Base-by-base conservation (phyloP, 1,284 basidiomycete species). In the Coniophora puteana region DNA sequence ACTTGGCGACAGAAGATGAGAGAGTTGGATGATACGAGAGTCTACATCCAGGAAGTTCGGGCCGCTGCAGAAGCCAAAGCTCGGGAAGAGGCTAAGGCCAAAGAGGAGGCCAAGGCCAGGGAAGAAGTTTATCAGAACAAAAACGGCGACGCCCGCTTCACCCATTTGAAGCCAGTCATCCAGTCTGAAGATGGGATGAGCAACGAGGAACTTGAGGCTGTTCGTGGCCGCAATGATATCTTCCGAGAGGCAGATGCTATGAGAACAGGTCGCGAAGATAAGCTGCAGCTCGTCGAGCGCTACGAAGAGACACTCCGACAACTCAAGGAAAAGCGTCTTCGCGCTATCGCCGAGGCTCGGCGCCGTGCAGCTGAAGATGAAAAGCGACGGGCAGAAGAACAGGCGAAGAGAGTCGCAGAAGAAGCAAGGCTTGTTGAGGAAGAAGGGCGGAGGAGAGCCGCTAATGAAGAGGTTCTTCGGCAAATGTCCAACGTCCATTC, bases 61-160 rank as follows among this genome's bases (percentile, higher is more conserved):
- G n/a, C n/a, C n/a, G n/a, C n/a, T n/a, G n/a, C n/a, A n/a, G n/a
- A n/a, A n/a, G n/a, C n/a, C n/a, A n/a, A n/a, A n/a, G n/a, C n/a
- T n/a, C n/a, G n/a, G n/a, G 48, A 45, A 40, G 61, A 59, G 31
- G 44, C 24, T 21, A 54, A 35, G 39, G 42, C 49, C 1, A 61
- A 49, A 37, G 61, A 62, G 17, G 57, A 57, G 13, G 51, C 44
- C 8, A 55, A 48, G 31, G 52, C n/a, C n/a, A n/a, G n/a, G n/a
- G n/a, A n/a, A n/a, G n/a, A n/a, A n/a, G n/a, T n/a, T n/a, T n/a
- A n/a, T n/a, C n/a, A n/a, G n/a, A n/a, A n/a, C n/a, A n/a, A n/a
- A n/a, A n/a, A n/a, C n/a, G n/a, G n/a, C n/a, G n/a, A n/a, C n/a
- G n/a, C n/a, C n/a, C n/a, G n/a, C n/a, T n/a, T n/a, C n/a, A n/a